A percentile compares a stretch with the other conserved stretches of the same genome.
phyloP scores from a whole-genome alignment of 495 filamentous ascomycete species.

The Hyaloscypha hepaticicola region DNA sequence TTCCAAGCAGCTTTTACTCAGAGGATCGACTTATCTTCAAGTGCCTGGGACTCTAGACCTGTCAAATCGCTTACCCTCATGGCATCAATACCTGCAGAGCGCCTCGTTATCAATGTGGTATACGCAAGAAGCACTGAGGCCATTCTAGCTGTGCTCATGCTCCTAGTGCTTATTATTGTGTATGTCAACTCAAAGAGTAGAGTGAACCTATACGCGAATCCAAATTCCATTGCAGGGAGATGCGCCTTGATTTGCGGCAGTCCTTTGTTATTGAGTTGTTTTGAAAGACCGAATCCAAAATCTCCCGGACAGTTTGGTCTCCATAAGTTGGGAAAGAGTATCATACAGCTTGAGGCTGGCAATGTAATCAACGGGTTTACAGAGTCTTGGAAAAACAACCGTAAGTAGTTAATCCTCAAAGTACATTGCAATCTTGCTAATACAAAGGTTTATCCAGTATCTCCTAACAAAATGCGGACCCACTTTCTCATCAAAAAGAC shows the following conservation, averaged over 20 bases:
- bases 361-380: background rate
- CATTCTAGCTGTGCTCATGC: background rate
- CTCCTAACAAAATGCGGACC: background rate
- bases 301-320: too few species aligned
- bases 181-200: background rate
- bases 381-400: background rate
- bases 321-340: too few species aligned
- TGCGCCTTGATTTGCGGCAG: background rate
- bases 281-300: background rate
- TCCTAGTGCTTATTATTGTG: background rate
- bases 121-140: background rate
- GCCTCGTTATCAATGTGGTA: constrained; percentile 3
- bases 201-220: background rate
- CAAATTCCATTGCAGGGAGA: background rate
- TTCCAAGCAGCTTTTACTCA: constrained; percentile 2
- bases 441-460: background rate
- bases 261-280: constrained; percentile 3
- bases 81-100: background rate
- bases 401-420: too few species aligned
- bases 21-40: constrained; percentile 6
- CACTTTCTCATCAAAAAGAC: background rate
- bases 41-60: background rate
- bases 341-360: too few species aligned
- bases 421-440: background rate
- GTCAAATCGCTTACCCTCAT: background rate